These are phyloP conservation scores for Ophiognomonia clavigignenti-juglandacearum DNA, from an alignment of 2,329 filamentous ascomycete species.

Conservation along the genomic window DNA sequence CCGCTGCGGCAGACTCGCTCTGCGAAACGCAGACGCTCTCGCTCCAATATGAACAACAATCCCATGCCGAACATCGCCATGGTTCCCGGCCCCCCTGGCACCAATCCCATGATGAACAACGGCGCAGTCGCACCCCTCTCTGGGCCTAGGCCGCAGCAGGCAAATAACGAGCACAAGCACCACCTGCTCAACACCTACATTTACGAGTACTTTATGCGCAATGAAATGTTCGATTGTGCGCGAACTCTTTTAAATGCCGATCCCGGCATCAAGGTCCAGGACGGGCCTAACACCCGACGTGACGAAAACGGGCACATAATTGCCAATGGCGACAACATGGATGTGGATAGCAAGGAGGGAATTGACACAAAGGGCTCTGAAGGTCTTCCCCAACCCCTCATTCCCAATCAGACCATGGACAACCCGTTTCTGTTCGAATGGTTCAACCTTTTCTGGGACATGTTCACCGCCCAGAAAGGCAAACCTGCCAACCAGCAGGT, in stretches of 20 bases:
- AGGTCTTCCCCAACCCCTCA: constrained; percentile 72
- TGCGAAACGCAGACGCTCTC: constrained; percentile 26
- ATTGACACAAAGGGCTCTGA: constrained; percentile 68
- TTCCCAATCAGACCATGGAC: constrained; percentile 60
- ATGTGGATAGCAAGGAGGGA: constrained; percentile 78
- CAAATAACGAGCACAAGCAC: constrained; percentile 43
- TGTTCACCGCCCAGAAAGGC: constrained; percentile 77
- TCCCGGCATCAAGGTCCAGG: constrained; percentile 64
- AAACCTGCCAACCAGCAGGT: constrained; percentile 60
- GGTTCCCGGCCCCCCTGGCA: constrained; percentile 59
- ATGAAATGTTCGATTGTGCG: constrained; percentile 79
- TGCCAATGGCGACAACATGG: constrained; percentile 70
- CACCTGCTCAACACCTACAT: constrained; percentile 77
- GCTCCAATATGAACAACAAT: constrained; percentile 57
- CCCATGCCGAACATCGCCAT: constrained; percentile 63
- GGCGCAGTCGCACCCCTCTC: constrained; percentile 32
- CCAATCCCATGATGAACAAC: constrained; percentile 65
- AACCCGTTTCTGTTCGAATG: constrained; percentile 92
- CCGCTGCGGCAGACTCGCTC: constrained; percentile 32
- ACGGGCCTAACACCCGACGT: constrained; percentile 62
- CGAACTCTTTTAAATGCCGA: constrained; percentile 65
- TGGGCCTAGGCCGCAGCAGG: constrained; percentile 33
- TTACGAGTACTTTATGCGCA: constrained; percentile 86
- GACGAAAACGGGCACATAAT: constrained; percentile 63
- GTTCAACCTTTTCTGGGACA: constrained; percentile 98